phyloP scores from a whole-genome alignment of 2,329 filamentous ascomycete species.

The Macrophomina tecta region DNA sequence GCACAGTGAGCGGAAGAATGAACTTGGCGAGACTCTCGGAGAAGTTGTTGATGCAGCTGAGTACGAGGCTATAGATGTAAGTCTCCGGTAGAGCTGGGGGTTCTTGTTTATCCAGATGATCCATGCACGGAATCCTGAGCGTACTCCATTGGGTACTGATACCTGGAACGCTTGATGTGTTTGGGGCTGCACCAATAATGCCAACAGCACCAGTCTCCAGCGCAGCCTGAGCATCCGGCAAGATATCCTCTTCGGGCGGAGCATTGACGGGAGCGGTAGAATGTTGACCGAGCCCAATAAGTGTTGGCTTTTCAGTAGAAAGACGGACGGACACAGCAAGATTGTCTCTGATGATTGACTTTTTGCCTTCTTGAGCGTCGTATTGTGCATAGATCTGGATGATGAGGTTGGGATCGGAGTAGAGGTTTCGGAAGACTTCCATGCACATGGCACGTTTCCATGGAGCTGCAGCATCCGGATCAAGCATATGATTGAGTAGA shows the following conservation, averaged over 20 bases:
- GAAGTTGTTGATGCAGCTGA: constrained; percentile 87
- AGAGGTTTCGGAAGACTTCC: constrained; percentile 87
- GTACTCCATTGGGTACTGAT: constrained; percentile 93
- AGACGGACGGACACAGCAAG: constrained; percentile 89
- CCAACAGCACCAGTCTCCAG: constrained; percentile 88
- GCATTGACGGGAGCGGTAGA: constrained; percentile 76
- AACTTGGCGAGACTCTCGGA: constrained; percentile 94
- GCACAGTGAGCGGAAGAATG: constrained; percentile 86
- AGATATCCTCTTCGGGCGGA: constrained; percentile 61
- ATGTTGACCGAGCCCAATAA: constrained; percentile 88
- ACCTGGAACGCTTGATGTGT: constrained; percentile 64
- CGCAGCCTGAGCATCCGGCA: constrained; percentile 79
- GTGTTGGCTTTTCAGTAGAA: constrained; percentile 84
- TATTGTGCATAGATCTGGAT: constrained; percentile 81
- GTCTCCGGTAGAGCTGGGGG: constrained; percentile 85
- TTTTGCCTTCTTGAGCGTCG: constrained; percentile 74
- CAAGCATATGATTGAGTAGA: constrained; percentile 82
- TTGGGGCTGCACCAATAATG: constrained; percentile 75
- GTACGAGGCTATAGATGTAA: constrained; percentile 87
- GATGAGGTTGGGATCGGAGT: constrained; percentile 78
- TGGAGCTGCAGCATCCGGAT: constrained; percentile 75
- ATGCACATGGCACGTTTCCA: constrained; percentile 93
- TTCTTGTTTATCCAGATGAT: constrained; percentile 91
- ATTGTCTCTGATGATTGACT: constrained; percentile 78
- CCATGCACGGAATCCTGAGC: constrained; percentile 84